These are phyloP conservation scores for Stephania japonica DNA, from an alignment of 164 flowering plant genomes.

Conservation along the genomic window DNA sequence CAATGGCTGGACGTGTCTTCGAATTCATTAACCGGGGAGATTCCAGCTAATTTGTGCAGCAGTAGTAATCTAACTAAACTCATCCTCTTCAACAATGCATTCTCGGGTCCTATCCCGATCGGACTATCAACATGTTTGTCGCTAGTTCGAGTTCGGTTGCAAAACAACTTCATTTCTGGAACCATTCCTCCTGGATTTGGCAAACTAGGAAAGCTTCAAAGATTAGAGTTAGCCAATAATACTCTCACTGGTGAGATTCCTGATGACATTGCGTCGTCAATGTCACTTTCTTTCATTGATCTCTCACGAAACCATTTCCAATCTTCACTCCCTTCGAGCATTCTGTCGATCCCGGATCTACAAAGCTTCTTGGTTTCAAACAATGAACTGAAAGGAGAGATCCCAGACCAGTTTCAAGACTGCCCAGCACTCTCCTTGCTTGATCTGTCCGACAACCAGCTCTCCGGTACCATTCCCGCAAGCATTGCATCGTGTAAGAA, in stretches of 20 bases:
- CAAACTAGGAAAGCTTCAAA: constrained; percentile 56
- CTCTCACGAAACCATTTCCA: constrained; percentile 63
- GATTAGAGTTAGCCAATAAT: constrained; percentile 78
- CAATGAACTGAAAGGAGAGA: constrained; percentile 61
- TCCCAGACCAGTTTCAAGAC: constrained; percentile 86
- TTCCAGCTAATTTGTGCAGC: constrained; percentile 60
- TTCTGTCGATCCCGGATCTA: constrained; percentile 67
- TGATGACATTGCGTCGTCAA: constrained; percentile 54
- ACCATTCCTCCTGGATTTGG: constrained; percentile 75
- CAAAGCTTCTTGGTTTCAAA: constrained; percentile 59
- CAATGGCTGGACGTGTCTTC: constrained; percentile 88
- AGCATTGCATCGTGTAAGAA: constrained; percentile 74
- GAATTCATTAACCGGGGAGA: constrained; percentile 68
- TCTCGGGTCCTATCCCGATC: constrained; percentile 65
- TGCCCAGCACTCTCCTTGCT: constrained; percentile 69
- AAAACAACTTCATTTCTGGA: constrained; percentile 70
- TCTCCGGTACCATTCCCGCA: constrained; percentile 69
- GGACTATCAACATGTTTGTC: constrained; percentile 56
- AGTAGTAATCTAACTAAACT: constrained; percentile 78
- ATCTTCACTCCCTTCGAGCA: constrained; percentile 70
- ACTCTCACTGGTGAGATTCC: constrained; percentile 72
- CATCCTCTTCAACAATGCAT: constrained; percentile 83
- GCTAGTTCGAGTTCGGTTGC: constrained; percentile 71
- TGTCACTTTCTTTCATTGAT: constrained; percentile 77
- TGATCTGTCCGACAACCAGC: constrained; percentile 71